phyloP scores from a whole-genome alignment of 1,284 basidiomycete genomes.

The Ceratobasidium sp. region DNA sequence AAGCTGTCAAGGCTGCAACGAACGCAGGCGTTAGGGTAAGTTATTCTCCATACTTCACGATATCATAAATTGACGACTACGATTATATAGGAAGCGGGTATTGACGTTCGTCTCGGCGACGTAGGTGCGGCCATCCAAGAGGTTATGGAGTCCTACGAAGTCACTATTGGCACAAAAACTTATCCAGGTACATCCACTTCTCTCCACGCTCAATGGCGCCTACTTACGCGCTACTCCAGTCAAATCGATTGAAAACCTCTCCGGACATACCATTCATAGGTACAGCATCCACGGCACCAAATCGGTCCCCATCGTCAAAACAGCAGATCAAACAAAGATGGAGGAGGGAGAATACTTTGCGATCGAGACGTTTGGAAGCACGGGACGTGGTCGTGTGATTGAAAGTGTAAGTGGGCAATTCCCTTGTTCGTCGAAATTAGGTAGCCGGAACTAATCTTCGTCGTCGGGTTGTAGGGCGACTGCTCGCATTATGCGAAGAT shows the following conservation, averaged over 20 bases:
- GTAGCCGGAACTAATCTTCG: neutral
- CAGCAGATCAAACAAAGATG: constrained; percentile 93
- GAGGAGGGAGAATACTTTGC: constrained; percentile 99
- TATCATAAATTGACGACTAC: constrained; percentile 34
- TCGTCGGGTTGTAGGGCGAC: constrained; percentile 70
- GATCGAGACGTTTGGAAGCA: constrained; percentile 98
- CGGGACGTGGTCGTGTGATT: constrained; percentile 92
- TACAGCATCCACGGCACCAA: constrained; percentile 93
- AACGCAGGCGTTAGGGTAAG: constrained; percentile 85
- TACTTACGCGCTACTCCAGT: constrained; percentile 62
- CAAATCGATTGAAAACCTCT: constrained; percentile 90
- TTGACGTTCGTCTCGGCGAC: constrained; percentile 94
- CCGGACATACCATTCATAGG: constrained; percentile 89
- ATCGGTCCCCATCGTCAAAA: constrained; percentile 90
- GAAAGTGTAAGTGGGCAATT: constrained; percentile 69
- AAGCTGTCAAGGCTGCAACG: constrained; percentile 94
- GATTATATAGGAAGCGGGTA: constrained; percentile 84
- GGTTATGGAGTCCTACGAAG: constrained; percentile 99
- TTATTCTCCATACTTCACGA: constrained; percentile 44
- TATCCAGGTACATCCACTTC: constrained; percentile 72
- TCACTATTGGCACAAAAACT: constrained; percentile 84
- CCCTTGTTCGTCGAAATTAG: constrained; percentile 48
- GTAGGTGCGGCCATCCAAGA: constrained; percentile 95
- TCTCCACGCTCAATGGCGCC: neutral
- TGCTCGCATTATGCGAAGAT: constrained; percentile 92